phyloP scores from a whole-genome alignment of 768 basidiomycete genomes.

The Xerocomus brunneocitrinus region DNA sequence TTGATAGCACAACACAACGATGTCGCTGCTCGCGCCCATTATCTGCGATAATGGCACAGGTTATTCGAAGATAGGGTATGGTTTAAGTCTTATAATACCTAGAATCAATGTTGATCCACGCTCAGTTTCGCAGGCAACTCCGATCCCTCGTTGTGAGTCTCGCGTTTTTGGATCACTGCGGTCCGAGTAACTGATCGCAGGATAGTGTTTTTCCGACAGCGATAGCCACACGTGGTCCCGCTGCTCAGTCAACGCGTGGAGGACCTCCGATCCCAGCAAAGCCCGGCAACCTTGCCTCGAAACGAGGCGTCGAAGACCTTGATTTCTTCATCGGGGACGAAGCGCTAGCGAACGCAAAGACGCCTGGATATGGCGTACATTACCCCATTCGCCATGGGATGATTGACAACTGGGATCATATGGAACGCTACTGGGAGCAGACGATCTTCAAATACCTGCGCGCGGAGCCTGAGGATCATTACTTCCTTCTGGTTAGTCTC shows the following conservation, averaged over 20 bases:
- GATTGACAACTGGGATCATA: slow-evolving; percentile 98
- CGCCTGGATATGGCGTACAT: slow-evolving; percentile 87
- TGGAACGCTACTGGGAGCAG: slow-evolving; percentile 99
- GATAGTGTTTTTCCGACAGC: slow-evolving; percentile 94
- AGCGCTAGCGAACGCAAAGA: slow-evolving; percentile 92
- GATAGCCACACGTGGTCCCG: slow-evolving; percentile 78
- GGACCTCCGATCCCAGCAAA: slow-evolving; percentile 79
- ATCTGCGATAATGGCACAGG: slow-evolving; percentile 99
- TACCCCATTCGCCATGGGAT: slow-evolving; percentile 97
- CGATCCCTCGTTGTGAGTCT: slow-evolving; percentile 90
- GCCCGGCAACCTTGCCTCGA: slow-evolving; percentile 89
- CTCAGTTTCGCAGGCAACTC: slow-evolving; percentile 95
- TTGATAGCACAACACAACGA: slow-evolving; percentile 30
- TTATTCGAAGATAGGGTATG: slow-evolving; percentile 94
- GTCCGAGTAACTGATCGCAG: slow-evolving; percentile 3
- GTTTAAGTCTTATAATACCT: slow-evolving; percentile 1
- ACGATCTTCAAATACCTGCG: slow-evolving; percentile 99
- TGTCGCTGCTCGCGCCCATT: slow-evolving; percentile 81
- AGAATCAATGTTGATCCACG: slow-evolving; percentile 11
- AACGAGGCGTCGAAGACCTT: slow-evolving; percentile 96
- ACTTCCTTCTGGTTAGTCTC: slow-evolving; percentile 85
- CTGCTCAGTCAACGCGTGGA: slow-evolving; percentile 37
- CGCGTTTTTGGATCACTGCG: slow-evolving; percentile 1
- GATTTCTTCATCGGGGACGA: slow-evolving; percentile 99
- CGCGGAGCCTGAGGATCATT: slow-evolving; percentile 98